These are phyloP conservation scores for Amauroascus verrucosus DNA, from an alignment of 2,329 filamentous ascomycete genomes.

Conservation along the genomic window DNA sequence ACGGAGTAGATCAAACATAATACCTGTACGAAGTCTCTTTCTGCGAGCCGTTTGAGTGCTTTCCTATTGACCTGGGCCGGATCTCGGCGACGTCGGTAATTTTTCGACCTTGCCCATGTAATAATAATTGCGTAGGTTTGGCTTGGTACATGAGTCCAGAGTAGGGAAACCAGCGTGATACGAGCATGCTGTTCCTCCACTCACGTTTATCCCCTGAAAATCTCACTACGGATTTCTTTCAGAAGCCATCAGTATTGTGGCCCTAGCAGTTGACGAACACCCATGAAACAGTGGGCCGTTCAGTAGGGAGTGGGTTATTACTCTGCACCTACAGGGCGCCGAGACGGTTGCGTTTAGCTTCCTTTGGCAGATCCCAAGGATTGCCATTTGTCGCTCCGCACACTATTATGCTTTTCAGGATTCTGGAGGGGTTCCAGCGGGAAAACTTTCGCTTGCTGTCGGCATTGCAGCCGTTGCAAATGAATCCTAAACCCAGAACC, in stretches of 20 bases:
- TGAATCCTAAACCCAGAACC: not conserved
- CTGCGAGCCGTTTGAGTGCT: not conserved
- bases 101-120: not conserved
- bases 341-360: not conserved
- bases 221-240: not conserved
- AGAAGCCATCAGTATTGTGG: not conserved
- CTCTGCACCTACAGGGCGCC: not conserved
- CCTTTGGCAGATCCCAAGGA: not conserved
- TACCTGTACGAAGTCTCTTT: not conserved
- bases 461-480: not conserved
- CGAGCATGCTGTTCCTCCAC: not conserved
- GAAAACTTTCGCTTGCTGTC: slow-evolving; percentile 1
- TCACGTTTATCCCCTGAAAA: not conserved
- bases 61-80: not conserved
- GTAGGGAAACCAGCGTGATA: not conserved
- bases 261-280: not conserved
- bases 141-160: not conserved
- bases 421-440: not conserved
- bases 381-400: not conserved
- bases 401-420: not conserved
- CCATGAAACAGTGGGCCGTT: not conserved
- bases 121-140: not conserved
- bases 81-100: not conserved
- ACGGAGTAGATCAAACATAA: not conserved
- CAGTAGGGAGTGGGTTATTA: not conserved